Evolutionary conservation across 2,329 filamentous ascomycete genomes (phyloP).

Genomic region (Exophiala phaeomuriformis): DNA sequence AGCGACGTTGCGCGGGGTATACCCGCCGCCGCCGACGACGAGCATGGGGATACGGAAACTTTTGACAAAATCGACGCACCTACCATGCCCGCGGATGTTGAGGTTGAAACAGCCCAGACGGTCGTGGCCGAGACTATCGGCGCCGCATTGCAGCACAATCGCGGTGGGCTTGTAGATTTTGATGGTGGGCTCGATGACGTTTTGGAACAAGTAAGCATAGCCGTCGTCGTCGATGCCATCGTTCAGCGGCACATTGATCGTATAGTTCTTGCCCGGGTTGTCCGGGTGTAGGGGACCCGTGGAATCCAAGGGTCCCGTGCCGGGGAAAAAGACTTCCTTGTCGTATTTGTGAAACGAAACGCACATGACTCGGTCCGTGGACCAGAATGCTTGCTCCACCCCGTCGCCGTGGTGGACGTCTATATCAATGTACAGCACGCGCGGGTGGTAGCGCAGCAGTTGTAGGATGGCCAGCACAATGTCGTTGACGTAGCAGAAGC

Average conservation of each 20-base stretch:
- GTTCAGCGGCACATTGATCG: constrained; percentile 81
- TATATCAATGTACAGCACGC: constrained; percentile 91
- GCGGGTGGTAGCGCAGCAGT: constrained; percentile 69
- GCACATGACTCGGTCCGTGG: constrained; percentile 82
- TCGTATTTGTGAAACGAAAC: constrained; percentile 97
- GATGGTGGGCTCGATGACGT: constrained; percentile 69
- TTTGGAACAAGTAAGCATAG: constrained; percentile 78
- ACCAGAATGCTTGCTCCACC: constrained; percentile 85
- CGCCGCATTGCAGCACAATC: constrained; percentile 91
- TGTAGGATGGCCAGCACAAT: constrained; percentile 91
- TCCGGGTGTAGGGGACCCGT: constrained; percentile 75
- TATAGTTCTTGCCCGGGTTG: constrained; percentile 81
- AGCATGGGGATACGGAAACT: constrained; percentile 71
- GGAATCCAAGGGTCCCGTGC: constrained; percentile 78
- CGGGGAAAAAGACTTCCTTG: constrained; percentile 75
- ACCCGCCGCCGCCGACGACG: constrained; percentile 88
- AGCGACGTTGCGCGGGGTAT: constrained; percentile 93
- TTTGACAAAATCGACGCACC: constrained; percentile 86
- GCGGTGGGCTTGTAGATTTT: constrained; percentile 79
- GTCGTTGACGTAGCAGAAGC: constrained; percentile 99
- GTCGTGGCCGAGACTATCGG: constrained; percentile 89
- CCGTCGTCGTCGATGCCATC: constrained; percentile 88
- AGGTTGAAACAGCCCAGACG: constrained; percentile 92
- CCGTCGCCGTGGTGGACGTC: constrained; percentile 89
- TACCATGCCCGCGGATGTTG: constrained; percentile 87